Conservation (phyloP, 768 basidiomycete genomes). For the Lactarius trivialis region DNA sequence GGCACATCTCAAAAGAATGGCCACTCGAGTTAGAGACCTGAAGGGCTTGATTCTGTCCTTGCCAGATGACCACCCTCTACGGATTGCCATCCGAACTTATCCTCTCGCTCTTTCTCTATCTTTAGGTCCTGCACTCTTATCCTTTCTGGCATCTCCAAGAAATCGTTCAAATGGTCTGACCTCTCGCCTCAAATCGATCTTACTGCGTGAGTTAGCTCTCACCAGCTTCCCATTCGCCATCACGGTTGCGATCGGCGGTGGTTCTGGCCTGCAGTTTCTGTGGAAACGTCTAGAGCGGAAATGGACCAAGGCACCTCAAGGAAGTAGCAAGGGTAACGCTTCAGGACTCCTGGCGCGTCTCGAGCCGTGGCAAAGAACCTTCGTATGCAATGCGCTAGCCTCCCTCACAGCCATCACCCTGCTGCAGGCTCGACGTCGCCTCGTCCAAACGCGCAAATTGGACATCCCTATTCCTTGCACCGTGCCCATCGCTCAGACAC, state of each 20-base stretch:
- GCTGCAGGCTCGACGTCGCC: conserved; percentile 44
- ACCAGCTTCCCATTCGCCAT: conserved; percentile 68
- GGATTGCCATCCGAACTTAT: conserved; percentile 62
- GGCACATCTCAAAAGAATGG: not conserved
- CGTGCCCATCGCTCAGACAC: conserved; percentile 12
- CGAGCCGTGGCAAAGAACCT: conserved; percentile 43
- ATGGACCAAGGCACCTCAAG: conserved; percentile 1
- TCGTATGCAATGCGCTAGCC: conserved; percentile 51
- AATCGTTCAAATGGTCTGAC: conserved; percentile 25
- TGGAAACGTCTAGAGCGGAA: conserved; percentile 32
- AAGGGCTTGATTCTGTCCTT: conserved; percentile 15
- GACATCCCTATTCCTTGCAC: conserved; percentile 28
- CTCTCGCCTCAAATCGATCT: conserved; percentile 31
- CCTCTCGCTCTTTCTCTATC: conserved; percentile 56
- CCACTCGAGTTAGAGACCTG: not conserved
- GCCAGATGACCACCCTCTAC: conserved; percentile 41
- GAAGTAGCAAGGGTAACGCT: not conserved
- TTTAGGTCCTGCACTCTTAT: conserved; percentile 58
- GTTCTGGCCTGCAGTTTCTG: conserved; percentile 44
- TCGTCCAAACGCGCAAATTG: conserved; percentile 28
- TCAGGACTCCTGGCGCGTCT: conserved; percentile 15
- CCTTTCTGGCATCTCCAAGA: conserved; percentile 38
- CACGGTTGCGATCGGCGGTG: conserved; percentile 58
- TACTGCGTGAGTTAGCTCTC: conserved; percentile 50
- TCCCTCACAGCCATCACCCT: conserved; percentile 52